phyloP scores from a whole-genome alignment of 441 rosid genomes.

The Gossypium laxum region DNA sequence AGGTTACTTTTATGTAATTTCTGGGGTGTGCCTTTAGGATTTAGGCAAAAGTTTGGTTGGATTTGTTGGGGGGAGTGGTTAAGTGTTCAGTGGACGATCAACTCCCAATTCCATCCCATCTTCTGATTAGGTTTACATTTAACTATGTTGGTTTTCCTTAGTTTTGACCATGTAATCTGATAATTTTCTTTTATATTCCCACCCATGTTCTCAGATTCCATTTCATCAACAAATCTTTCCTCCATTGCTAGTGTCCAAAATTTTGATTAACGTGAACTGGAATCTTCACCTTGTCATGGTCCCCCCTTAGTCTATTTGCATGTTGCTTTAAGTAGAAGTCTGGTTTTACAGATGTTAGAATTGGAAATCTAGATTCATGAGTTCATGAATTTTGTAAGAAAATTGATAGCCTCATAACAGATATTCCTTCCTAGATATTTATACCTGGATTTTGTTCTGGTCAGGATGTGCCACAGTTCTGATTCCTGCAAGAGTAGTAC shows the following conservation, averaged over 20 bases:
- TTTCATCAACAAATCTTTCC: slow-evolving; percentile 10
- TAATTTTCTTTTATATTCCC: background rate
- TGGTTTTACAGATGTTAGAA: background rate
- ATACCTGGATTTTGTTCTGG: background rate
- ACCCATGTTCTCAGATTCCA: slow-evolving; percentile 34
- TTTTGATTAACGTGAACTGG: slow-evolving; percentile 17
- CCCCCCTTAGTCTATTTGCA: slow-evolving; percentile 16
- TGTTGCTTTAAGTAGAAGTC: slow-evolving; percentile 8
- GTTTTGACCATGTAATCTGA: slow-evolving; percentile 21
- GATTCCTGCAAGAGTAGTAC: slow-evolving; percentile 70
- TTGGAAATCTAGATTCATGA: too few relatives aligned
- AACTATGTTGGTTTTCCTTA: slow-evolving; percentile 15
- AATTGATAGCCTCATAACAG: too few relatives aligned
- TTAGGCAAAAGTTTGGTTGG: background rate
- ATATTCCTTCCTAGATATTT: background rate
- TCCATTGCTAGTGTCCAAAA: slow-evolving; percentile 11
- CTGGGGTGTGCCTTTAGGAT: background rate
- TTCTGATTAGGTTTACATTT: slow-evolving; percentile 12
- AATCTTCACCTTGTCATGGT: slow-evolving; percentile 25
- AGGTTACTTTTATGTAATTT: background rate
- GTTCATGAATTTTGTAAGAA: too few relatives aligned
- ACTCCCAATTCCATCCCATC: background rate
- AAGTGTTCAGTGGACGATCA: slow-evolving; percentile 10
- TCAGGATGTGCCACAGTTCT: slow-evolving; percentile 64
- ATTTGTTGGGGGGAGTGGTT: slow-evolving; percentile 22